phyloP scores from a whole-genome alignment of 1,139 yeast genomes.

The Taphrina confusa region DNA sequence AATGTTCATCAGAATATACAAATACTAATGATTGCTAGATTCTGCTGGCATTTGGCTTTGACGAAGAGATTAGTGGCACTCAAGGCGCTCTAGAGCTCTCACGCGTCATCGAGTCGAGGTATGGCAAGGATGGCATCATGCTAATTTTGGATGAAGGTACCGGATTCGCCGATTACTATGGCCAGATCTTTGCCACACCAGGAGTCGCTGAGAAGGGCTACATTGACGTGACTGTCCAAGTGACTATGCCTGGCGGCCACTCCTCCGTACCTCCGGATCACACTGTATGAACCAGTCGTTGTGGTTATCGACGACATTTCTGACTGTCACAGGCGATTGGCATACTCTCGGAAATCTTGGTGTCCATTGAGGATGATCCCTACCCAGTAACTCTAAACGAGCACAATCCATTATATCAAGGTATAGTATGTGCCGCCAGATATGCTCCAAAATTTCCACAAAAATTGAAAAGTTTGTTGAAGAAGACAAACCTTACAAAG shows the following conservation, averaged over 20 bases:
- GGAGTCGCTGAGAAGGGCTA: constrained; percentile 70
- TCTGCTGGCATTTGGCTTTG: constrained; percentile 65
- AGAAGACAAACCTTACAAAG: background rate
- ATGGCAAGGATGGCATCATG: constrained; percentile 59
- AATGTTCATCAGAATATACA: too few relatives aligned
- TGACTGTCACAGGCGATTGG: constrained; percentile 10
- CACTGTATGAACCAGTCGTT: constrained; percentile 51
- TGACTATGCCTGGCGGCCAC: constrained; percentile 69
- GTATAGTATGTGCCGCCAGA: constrained; percentile 5
- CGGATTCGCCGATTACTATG: constrained; percentile 49
- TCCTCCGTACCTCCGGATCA: constrained; percentile 70
- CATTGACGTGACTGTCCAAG: constrained; percentile 53
- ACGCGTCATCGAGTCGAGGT: constrained; percentile 51
- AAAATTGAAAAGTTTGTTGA: background rate
- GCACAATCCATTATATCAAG: constrained; percentile 17
- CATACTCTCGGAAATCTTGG: constrained; percentile 2
- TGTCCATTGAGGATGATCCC: constrained; percentile 1
- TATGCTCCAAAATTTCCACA: constrained; percentile 3
- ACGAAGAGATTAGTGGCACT: constrained; percentile 66
- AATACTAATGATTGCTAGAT: too few relatives aligned
- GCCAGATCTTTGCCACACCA: constrained; percentile 57
- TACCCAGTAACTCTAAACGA: background rate
- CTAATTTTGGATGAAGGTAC: constrained; percentile 67
- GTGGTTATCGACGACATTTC: too few relatives aligned
- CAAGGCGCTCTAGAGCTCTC: constrained; percentile 57